These are phyloP conservation scores for Wickerhamiella parazyma DNA, from an alignment of 805 yeast species.

Conservation along the genomic window DNA sequence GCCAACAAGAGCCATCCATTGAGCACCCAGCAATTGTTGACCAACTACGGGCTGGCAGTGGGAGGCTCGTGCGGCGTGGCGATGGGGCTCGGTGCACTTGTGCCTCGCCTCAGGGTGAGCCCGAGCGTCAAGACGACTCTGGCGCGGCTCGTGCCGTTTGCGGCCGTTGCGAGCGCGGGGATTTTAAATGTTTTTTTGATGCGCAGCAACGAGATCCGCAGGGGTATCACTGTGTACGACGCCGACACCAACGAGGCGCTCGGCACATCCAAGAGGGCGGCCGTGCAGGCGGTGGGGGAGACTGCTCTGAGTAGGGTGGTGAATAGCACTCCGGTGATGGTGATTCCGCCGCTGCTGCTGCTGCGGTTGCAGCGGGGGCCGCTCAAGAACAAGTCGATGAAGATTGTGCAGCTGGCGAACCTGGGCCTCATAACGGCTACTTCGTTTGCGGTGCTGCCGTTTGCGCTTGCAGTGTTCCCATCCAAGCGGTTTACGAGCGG, in stretches of 20 bases:
- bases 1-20: constrained; percentile 92
- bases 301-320: constrained; percentile 91
- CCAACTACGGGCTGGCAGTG: constrained; percentile 79
- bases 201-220: constrained; percentile 88
- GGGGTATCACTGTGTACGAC: constrained; percentile 31
- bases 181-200: constrained; percentile 88
- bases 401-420: constrained; percentile 57
- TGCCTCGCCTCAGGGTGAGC: constrained; percentile 68
- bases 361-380: constrained; percentile 62
- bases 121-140: constrained; percentile 57
- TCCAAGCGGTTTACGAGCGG: constrained; percentile 59
- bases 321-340: constrained; percentile 97
- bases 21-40: constrained; percentile 58
- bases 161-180: constrained; percentile 97
- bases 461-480: constrained; percentile 92
- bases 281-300: constrained; percentile 86
- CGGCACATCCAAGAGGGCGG: constrained; percentile 75
- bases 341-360: constrained; percentile 75
- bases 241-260: constrained; percentile 27
- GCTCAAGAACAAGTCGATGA: constrained; percentile 52
- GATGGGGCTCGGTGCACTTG: constrained; percentile 76
- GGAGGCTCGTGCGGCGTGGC: constrained; percentile 94
- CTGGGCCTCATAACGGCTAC: constrained; percentile 77
- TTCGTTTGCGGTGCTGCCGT: constrained; percentile 77
- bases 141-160: constrained; percentile 89